Conservation (phyloP, 192 early-diverging fungal species). For the Mortierella alpina region DNA sequence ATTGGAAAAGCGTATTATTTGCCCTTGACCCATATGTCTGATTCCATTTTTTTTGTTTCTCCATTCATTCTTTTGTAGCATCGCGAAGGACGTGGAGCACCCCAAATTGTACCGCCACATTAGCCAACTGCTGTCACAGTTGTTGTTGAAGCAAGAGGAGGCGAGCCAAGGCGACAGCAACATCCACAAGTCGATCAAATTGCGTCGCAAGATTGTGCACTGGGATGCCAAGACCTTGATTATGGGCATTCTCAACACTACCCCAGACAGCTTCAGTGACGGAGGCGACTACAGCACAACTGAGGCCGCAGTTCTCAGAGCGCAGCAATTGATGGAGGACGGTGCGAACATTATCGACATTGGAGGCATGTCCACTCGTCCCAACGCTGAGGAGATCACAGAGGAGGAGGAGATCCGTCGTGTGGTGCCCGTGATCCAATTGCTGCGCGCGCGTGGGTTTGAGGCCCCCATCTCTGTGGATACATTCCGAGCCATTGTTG, state of each 20-base stretch:
- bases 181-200: conserved; percentile 67
- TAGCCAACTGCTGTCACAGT: conserved; percentile 73
- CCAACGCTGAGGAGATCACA: conserved; percentile 78
- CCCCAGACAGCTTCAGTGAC: conserved; percentile 97
- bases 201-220: conserved; percentile 62
- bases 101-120: conserved; percentile 86
- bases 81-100: conserved; percentile 89
- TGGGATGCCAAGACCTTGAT: conserved; percentile 78
- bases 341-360: conserved; percentile 96
- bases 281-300: conserved; percentile 78
- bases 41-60: not conserved
- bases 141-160: conserved; percentile 60
- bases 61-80: conserved; percentile 57
- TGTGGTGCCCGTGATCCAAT: conserved; percentile 88
- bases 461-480: conserved; percentile 90
- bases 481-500: conserved; percentile 89
- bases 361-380: conserved; percentile 95
- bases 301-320: conserved; percentile 75
- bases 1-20: not conserved
- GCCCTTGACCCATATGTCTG: not conserved
- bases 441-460: conserved; percentile 70
- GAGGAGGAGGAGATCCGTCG: conserved; percentile 80
- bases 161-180: conserved; percentile 34
- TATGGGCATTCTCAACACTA: conserved; percentile 98
- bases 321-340: conserved; percentile 72